Conservation (phyloP, 176 grass and related monocot genomes). For the Themeda triandra region DNA sequence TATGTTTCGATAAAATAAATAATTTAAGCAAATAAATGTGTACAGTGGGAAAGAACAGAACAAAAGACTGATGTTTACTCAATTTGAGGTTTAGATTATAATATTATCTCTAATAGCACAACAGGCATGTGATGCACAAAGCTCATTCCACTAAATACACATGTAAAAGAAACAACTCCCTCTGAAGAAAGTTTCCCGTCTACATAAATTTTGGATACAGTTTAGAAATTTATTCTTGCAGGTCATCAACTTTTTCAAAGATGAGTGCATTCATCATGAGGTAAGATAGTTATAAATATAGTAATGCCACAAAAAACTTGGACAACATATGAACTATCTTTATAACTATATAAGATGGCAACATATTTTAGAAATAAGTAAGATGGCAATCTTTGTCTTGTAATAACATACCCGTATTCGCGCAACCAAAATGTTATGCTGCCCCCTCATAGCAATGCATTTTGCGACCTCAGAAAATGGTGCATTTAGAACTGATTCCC, state of each 20-base stretch:
- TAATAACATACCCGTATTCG: conserved; percentile 39
- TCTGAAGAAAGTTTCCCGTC: background rate
- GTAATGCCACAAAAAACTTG: background rate
- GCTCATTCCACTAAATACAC: background rate
- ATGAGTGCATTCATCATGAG: background rate
- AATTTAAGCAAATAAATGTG: background rate
- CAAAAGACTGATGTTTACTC: background rate
- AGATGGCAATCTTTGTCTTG: background rate
- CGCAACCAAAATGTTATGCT: conserved; percentile 39
- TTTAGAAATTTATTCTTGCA: background rate
- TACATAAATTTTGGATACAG: background rate
- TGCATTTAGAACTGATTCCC: conserved; percentile 30
- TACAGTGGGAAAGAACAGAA: background rate
- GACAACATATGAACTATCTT: background rate
- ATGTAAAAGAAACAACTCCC: background rate
- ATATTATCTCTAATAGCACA: background rate
- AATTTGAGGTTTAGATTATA: background rate
- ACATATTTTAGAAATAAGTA: background rate
- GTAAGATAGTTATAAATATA: conserved; percentile 21
- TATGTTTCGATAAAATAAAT: background rate
- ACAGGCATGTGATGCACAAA: background rate
- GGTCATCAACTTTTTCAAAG: background rate
- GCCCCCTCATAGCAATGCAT: conserved; percentile 36
- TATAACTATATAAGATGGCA: too few relatives aligned
- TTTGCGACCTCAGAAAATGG: conserved; percentile 20